Percentiles rank a stretch among this genome's conserved stretches.
Evolutionary conservation across 345 rosid genomes (phyloP).

Genomic region (Erodium maritimum): DNA sequence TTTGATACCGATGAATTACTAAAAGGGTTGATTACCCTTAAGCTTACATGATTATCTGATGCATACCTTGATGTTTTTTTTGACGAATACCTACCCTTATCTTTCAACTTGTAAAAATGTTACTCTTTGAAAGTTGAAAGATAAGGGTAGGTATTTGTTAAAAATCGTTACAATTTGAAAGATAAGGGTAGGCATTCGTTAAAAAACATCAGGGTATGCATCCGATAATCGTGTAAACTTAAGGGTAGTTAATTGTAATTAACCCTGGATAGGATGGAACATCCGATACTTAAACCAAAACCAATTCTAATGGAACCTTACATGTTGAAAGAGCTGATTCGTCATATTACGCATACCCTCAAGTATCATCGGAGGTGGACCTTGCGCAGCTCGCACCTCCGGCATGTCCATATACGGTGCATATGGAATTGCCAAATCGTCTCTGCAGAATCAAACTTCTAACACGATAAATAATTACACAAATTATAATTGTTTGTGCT

Average conservation of each 20-base stretch:
- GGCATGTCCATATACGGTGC: slow-evolving; percentile 3
- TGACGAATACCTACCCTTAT: too few relatives aligned
- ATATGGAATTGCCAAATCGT: slow-evolving; percentile 10
- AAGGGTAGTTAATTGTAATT: slow-evolving; percentile 1
- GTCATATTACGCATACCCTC: slow-evolving; percentile 3
- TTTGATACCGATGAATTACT: too few relatives aligned
- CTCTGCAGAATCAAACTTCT: slow-evolving; percentile 2
- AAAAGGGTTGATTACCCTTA: too few relatives aligned
- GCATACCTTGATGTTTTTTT: too few relatives aligned
- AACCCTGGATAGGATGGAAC: not conserved
- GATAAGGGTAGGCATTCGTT: too few relatives aligned
- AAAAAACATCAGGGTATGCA: too few relatives aligned
- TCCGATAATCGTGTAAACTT: too few relatives aligned
- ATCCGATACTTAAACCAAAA: not conserved
- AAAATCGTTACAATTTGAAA: too few relatives aligned
- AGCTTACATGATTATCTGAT: too few relatives aligned
- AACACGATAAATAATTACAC: not conserved
- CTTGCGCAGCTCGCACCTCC: slow-evolving; percentile 5
- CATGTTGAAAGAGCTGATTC: slow-evolving; percentile 14
- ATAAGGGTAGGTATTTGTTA: too few relatives aligned
- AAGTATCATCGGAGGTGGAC: slow-evolving; percentile 7
- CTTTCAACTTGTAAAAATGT: too few relatives aligned
- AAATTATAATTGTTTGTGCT: not conserved
- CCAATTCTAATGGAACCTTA: slow-evolving; percentile 4
- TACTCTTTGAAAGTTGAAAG: too few relatives aligned